phyloP scores from a whole-genome alignment of 2,329 filamentous ascomycete species.

The Trichoderma sp. region DNA sequence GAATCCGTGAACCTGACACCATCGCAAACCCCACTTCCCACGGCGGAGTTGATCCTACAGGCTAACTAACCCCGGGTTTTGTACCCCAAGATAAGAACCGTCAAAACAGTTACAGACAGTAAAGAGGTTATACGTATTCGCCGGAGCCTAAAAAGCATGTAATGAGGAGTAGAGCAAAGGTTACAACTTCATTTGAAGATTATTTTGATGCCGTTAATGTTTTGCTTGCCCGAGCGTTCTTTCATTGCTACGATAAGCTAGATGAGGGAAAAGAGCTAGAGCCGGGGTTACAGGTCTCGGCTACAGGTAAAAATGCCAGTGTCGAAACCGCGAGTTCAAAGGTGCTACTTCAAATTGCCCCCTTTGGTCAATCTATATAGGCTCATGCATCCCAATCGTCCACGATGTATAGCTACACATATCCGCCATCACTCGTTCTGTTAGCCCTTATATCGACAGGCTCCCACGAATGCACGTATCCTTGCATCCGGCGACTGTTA shows the following conservation, averaged over 20 bases:
- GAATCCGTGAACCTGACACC: not conserved
- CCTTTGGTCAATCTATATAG: not conserved
- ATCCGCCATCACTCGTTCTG: not conserved
- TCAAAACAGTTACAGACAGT: not conserved
- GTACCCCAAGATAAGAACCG: not conserved
- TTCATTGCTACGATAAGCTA: not conserved
- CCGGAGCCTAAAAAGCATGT: not conserved
- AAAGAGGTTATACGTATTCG: not conserved
- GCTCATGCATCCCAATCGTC: not conserved
- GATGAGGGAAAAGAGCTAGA: not conserved
- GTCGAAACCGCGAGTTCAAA: not conserved
- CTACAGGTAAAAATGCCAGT: not conserved
- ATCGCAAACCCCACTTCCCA: not conserved
- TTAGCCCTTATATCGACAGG: not conserved
- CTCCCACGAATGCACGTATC: not conserved
- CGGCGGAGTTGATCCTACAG: not conserved
- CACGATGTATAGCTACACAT: not conserved
- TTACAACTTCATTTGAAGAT: not conserved
- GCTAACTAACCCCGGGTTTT: not conserved
- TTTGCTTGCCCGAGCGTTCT: not conserved
- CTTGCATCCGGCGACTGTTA: not conserved
- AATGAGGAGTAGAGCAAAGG: not conserved
- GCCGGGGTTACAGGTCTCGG: not conserved
- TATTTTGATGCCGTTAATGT: not conserved
- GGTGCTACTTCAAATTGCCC: not conserved